phyloP scores from a whole-genome alignment of 1,284 basidiomycete species.

The Pseudomicrostroma phylloplanum region DNA sequence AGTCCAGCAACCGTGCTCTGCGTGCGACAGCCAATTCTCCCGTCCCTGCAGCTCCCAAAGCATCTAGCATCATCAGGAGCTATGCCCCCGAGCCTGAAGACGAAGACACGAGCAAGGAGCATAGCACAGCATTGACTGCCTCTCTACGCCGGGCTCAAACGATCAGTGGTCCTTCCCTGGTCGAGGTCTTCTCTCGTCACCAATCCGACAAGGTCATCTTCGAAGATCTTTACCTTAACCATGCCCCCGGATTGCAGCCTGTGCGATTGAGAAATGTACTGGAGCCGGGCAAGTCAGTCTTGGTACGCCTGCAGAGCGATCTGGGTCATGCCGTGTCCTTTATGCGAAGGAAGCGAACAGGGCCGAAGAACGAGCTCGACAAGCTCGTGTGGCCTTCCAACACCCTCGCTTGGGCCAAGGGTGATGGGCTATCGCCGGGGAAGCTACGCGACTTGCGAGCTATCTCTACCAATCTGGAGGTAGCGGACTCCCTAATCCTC shows the following conservation, averaged over 20 bases:
- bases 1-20: constrained; percentile 1
- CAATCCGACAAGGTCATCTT: constrained; percentile 7
- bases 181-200: background rate
- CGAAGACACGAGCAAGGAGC: constrained; percentile 2
- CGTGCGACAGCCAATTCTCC: background rate
- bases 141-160: background rate
- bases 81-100: constrained; percentile 2
- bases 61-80: constrained; percentile 5
- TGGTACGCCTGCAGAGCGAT: constrained; percentile 34
- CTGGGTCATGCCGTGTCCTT: constrained; percentile 33
- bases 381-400: constrained; percentile 36
- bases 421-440: constrained; percentile 35
- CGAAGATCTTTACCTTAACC: constrained; percentile 40
- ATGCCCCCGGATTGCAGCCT: constrained; percentile 32
- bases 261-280: constrained; percentile 28
- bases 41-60: constrained; percentile 1
- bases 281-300: constrained; percentile 17
- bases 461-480: constrained; percentile 39
- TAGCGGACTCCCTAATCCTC: constrained; percentile 32
- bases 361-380: constrained; percentile 19
- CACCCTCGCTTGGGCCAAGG: constrained; percentile 34
- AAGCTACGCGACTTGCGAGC: constrained; percentile 42
- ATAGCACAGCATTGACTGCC: no score
- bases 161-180: constrained; percentile 10
- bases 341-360: constrained; percentile 31